Percentiles rank a stretch among this genome's conserved stretches.
These are phyloP conservation scores for Sindora glabra DNA, from an alignment of 306 rosid species.

Conservation along the genomic window DNA sequence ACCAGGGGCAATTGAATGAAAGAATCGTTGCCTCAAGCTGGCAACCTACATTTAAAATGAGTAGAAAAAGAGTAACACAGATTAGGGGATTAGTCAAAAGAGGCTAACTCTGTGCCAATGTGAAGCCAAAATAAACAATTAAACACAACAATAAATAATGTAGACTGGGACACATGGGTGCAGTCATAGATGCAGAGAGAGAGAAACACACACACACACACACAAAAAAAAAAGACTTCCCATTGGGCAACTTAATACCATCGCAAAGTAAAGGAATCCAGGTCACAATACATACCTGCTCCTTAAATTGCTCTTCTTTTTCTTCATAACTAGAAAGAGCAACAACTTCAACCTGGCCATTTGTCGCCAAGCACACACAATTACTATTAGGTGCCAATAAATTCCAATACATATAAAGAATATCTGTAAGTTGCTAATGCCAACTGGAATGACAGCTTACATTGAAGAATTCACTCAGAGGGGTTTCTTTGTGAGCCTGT, in stretches of 20 bases:
- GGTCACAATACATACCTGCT: too few relatives aligned
- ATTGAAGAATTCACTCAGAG: conserved; percentile 76
- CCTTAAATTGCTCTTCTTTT: not conserved
- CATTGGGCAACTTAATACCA: too few relatives aligned
- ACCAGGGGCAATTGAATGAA: conserved; percentile 53
- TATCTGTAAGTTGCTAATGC: not conserved
- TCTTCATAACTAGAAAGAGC: too few relatives aligned
- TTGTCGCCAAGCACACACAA: conserved; percentile 19
- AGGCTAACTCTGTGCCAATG: too few relatives aligned
- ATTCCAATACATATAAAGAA: not conserved
- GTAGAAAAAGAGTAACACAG: not conserved
- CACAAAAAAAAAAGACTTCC: too few relatives aligned
- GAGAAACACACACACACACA: too few relatives aligned
- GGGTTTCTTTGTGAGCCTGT: conserved; percentile 64
- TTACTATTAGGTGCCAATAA: not conserved
- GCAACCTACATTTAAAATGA: conserved; percentile 29
- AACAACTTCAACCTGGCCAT: conserved; percentile 73
- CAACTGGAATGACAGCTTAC: conserved; percentile 34
- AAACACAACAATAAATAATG: too few relatives aligned
- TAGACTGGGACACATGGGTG: too few relatives aligned
- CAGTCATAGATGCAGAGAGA: too few relatives aligned
- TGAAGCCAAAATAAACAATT: too few relatives aligned
- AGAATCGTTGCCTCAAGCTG: conserved; percentile 44
- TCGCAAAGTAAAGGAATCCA: too few relatives aligned
- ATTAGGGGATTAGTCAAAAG: not conserved